Percentiles rank a stretch among this genome's conserved stretches.
phyloP scores from a whole-genome alignment of 306 rosid species.

The Delonix regia region DNA sequence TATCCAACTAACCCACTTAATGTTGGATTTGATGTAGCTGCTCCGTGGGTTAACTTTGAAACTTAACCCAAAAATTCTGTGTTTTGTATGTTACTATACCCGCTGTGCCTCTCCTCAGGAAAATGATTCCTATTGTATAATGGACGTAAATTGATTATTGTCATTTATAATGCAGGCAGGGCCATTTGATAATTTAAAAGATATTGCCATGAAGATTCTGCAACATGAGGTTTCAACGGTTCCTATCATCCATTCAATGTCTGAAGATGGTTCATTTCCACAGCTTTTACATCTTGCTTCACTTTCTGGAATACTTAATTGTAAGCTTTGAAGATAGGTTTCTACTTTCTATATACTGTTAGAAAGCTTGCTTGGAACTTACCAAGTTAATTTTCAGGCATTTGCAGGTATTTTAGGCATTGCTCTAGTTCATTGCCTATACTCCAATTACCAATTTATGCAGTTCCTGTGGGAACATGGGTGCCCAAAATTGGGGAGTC shows the following conservation, averaged over 20 bases:
- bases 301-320: conserved; percentile 87
- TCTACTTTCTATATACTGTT: conserved; percentile 28
- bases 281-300: conserved; percentile 95
- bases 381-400: conserved; percentile 74
- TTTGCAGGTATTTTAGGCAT: conserved; percentile 95
- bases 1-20: neutral
- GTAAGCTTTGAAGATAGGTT: conserved; percentile 50
- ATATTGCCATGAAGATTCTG: conserved; percentile 76
- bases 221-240: conserved; percentile 89
- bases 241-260: conserved; percentile 78
- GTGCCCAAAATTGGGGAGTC: conserved; percentile 95
- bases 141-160: neutral
- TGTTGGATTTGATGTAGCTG: conserved; percentile 19
- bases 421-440: conserved; percentile 82
- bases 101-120: conserved; percentile 11
- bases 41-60: conserved; percentile 15
- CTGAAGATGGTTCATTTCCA: conserved; percentile 89
- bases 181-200: conserved; percentile 88
- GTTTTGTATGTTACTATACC: conserved; percentile 12
- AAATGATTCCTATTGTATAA: neutral
- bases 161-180: conserved; percentile 67
- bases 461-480: conserved; percentile 96
- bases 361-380: conserved; percentile 35
- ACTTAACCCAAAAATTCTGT: conserved; percentile 10
- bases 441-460: conserved; percentile 82